Percentiles rank a stretch among this genome's conserved stretches.
These are phyloP conservation scores for Platanus orientalis DNA, from an alignment of 164 flowering plant species.

Conservation along the genomic window DNA sequence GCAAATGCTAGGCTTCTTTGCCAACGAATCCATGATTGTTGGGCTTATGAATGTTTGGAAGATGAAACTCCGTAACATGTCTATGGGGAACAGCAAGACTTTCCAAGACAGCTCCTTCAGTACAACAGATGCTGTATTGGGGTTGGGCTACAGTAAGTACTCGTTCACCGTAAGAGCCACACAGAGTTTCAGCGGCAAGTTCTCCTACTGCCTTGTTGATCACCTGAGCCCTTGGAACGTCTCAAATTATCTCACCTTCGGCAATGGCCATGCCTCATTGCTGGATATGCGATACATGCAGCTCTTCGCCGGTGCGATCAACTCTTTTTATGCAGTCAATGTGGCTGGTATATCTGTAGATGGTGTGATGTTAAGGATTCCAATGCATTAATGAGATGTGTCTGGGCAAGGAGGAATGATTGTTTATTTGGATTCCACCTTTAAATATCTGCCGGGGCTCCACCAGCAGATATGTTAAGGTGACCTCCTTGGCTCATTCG, in stretches of 20 bases:
- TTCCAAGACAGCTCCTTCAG: slow-evolving; percentile 29
- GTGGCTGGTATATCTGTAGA: slow-evolving; percentile 38
- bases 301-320: slow-evolving; percentile 21
- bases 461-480: too few species aligned
- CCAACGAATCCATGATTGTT: slow-evolving; percentile 47
- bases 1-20: slow-evolving; percentile 74
- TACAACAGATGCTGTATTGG: slow-evolving; percentile 59
- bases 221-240: slow-evolving; percentile 52
- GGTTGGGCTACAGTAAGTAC: slow-evolving; percentile 42
- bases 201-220: slow-evolving; percentile 76
- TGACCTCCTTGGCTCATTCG: too few species aligned
- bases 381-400: slow-evolving; percentile 28
- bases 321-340: slow-evolving; percentile 29
- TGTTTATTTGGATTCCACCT: slow-evolving; percentile 43
- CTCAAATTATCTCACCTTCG: slow-evolving; percentile 50
- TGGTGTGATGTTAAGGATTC: slow-evolving; percentile 27
- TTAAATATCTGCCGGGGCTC: slow-evolving; percentile 20
- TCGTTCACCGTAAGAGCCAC: slow-evolving; percentile 42
- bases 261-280: slow-evolving; percentile 9
- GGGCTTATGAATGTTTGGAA: slow-evolving; percentile 31
- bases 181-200: slow-evolving; percentile 37
- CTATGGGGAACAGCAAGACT: slow-evolving; percentile 52
- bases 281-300: slow-evolving; percentile 26
- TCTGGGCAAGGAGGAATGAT: slow-evolving; percentile 32
- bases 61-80: slow-evolving; percentile 25